Evolutionary conservation across 352 stramenopile genomes (phyloP), one percentile per base, ranked within the genome.

Genomic region (Globisporangium takayamanum): DNA sequence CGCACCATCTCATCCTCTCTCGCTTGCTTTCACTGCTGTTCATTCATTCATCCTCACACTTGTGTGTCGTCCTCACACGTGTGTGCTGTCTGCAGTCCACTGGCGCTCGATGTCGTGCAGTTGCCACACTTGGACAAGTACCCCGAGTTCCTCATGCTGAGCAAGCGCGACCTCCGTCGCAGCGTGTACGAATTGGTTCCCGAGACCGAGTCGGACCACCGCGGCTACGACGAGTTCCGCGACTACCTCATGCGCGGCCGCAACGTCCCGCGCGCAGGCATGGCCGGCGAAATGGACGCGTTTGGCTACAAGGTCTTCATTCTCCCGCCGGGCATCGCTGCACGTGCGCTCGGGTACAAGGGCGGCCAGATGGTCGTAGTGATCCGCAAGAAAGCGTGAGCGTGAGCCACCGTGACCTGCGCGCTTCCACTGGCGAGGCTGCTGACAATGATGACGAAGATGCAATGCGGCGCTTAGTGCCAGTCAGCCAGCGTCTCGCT

Each of bases 231-330:
- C 10, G 84, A 88, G 28, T 89, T 87, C 61, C 63, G 66, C 5
- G 67, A 76, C 45, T 91, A 93, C 59, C 64, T 91, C 16, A 57
- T 88, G 30, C 72, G 70, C 42, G 78, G 83, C 46, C 73, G 78
- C 26, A 67, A 69, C 36, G 73, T 68, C 15, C 62, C 73, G 2
- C 77, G 80, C 26, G 83, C 80, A 3, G 83, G 83, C 8, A 65
- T 73, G 16, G 73, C 80, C 10, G 56, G 69, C 30, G 74, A 89
- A 61, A 80, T 90, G 63, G 80, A 93, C 22, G 57, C 70, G 2
- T 69, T 75, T 26, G 75, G 80, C 5, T 89, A 78, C 63, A 91
- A 91, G 55, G 65, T 89, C 48, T 91, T 93, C 66, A 76, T 93
- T 51, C 52, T 93, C 41, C 83, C 83, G 45, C 80, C 83, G 0